Percentiles rank a stretch among this genome's conserved stretches.
Evolutionary conservation across 768 basidiomycete genomes (phyloP).

Genomic region (Kwoniella bestiolae): DNA sequence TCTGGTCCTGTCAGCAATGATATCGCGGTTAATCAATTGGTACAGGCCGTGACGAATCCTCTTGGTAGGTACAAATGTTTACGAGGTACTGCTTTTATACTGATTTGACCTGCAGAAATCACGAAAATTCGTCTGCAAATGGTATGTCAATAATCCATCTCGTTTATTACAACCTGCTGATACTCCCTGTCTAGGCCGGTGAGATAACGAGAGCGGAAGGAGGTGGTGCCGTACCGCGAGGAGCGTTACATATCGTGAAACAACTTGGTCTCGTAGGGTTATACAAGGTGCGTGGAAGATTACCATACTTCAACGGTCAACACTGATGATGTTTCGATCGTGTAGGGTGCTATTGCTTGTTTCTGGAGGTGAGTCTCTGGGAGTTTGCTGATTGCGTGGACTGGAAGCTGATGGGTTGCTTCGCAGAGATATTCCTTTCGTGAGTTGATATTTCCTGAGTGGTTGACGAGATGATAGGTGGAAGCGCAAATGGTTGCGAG

Average conservation of each 20-base stretch:
- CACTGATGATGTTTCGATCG: not conserved
- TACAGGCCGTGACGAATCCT: constrained; percentile 85
- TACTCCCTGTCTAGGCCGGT: constrained; percentile 60
- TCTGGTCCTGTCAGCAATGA: not conserved
- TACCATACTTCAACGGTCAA: too few relatives aligned
- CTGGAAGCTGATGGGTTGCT: not conserved
- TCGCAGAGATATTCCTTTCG: constrained; percentile 86
- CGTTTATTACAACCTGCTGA: not conserved
- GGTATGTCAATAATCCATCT: constrained; percentile 64
- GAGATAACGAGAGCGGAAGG: constrained; percentile 89
- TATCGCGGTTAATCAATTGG: not conserved
- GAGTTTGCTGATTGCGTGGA: too few relatives aligned
- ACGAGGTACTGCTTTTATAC: not conserved
- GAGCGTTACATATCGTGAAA: constrained; percentile 88
- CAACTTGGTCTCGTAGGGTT: constrained; percentile 90
- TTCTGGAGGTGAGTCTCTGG: constrained; percentile 61
- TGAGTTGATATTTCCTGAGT: constrained; percentile 24
- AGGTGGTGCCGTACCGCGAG: constrained; percentile 67
- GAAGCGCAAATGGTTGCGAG: not conserved
- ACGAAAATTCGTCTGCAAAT: constrained; percentile 54
- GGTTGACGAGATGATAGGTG: not conserved
- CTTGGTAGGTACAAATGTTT: constrained; percentile 58
- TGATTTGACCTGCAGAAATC: constrained; percentile 31
- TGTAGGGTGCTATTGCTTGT: constrained; percentile 80
- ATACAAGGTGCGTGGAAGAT: constrained; percentile 63